phyloP scores from a whole-genome alignment of 768 basidiomycete genomes.

The Leccinum barrowsii region DNA sequence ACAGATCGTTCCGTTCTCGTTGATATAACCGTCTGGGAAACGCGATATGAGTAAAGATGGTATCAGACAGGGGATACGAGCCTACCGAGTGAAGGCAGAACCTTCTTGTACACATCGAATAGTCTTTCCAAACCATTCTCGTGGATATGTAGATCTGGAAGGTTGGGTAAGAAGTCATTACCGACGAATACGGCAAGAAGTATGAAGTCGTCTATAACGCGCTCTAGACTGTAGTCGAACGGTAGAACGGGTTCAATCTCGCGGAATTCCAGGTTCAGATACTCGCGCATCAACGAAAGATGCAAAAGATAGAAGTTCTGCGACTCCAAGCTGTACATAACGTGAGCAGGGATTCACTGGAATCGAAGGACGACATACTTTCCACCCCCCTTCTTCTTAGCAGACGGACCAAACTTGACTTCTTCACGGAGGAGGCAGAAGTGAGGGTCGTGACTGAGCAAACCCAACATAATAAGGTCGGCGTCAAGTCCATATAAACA shows the following conservation, averaged over 20 bases:
- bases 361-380: constrained; percentile 36
- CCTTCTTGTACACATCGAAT: constrained; percentile 94
- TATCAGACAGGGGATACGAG: neutral
- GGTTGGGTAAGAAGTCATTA: constrained; percentile 94
- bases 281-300: constrained; percentile 92
- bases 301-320: constrained; percentile 95
- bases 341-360: constrained; percentile 6
- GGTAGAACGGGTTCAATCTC: constrained; percentile 61
- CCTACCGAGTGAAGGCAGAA: constrained; percentile 72
- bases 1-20: constrained; percentile 83
- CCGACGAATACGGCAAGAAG: constrained; percentile 95
- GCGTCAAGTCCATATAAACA: constrained; percentile 98
- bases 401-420: constrained; percentile 90
- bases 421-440: constrained; percentile 97
- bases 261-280: constrained; percentile 92
- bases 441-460: constrained; percentile 97
- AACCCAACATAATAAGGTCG: constrained; percentile 95
- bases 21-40: constrained; percentile 80
- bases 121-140: constrained; percentile 92
- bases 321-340: constrained; percentile 51
- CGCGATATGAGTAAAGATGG: neutral
- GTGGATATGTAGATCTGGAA: constrained; percentile 96
- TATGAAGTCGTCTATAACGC: constrained; percentile 97
- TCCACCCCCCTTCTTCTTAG: constrained; percentile 64
- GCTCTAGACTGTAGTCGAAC: constrained; percentile 87